phyloP scores from a whole-genome alignment of 768 basidiomycete genomes.

The Leccinum arenicola region DNA sequence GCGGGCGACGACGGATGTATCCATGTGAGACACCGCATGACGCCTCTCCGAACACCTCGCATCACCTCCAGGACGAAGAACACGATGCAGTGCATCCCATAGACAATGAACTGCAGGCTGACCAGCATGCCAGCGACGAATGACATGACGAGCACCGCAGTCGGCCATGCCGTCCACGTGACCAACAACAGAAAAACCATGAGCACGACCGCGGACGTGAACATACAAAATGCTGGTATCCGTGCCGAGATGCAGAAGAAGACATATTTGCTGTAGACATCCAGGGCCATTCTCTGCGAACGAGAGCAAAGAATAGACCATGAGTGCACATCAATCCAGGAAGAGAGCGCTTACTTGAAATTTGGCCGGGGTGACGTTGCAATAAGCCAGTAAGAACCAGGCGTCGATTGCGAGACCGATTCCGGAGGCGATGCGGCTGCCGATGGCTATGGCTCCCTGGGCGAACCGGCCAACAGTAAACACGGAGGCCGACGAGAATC shows the following conservation, averaged over 20 bases:
- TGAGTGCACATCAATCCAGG: not conserved
- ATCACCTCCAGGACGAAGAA: constrained; percentile 9
- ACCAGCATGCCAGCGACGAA: constrained; percentile 57
- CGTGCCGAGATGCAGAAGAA: constrained; percentile 70
- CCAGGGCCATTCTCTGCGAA: constrained; percentile 36
- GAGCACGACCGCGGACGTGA: constrained; percentile 52
- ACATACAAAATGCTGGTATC: constrained; percentile 60
- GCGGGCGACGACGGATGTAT: constrained; percentile 9
- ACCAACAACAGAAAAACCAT: constrained; percentile 59
- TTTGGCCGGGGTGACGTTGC: constrained; percentile 46
- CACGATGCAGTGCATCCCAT: constrained; percentile 36
- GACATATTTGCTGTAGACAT: constrained; percentile 58
- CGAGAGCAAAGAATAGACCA: not conserved
- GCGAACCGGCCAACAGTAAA: constrained; percentile 50
- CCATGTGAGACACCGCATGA: constrained; percentile 13
- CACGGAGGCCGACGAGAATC: constrained; percentile 51
- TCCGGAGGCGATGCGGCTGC: constrained; percentile 57
- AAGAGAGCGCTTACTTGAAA: constrained; percentile 48
- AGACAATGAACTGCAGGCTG: constrained; percentile 65
- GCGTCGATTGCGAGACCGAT: constrained; percentile 61
- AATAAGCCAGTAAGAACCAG: constrained; percentile 67
- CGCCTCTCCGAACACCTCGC: constrained; percentile 10
- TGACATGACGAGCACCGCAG: constrained; percentile 56
- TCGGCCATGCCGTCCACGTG: constrained; percentile 62
- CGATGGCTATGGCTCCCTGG: constrained; percentile 51